Evolutionary conservation across 176 grass and related monocot genomes (phyloP).

Genomic region (Oryza meridionalis): DNA sequence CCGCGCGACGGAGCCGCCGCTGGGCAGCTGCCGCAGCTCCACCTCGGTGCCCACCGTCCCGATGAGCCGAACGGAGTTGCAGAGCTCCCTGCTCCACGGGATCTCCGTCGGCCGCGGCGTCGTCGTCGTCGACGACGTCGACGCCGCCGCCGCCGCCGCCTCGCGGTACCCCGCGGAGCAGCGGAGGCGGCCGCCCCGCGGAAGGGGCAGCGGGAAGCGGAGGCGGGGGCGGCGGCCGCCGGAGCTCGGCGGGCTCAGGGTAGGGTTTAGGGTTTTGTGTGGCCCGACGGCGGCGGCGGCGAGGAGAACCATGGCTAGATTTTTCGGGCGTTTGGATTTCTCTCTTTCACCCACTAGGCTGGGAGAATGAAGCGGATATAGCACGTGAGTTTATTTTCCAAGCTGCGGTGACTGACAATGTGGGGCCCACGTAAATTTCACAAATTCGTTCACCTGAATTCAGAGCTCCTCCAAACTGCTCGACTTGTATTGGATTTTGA

Average conservation of each 20-base stretch:
- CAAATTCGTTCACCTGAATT: too few relatives aligned
- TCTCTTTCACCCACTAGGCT: neutral
- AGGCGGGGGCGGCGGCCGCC: neutral
- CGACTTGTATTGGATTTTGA: too few relatives aligned
- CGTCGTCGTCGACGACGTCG: neutral
- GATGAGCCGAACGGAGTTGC: conserved; percentile 77
- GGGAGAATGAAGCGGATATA: neutral
- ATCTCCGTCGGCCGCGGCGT: conserved; percentile 64
- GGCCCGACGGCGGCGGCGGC: neutral
- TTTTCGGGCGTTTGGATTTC: neutral
- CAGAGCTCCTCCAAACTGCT: too few relatives aligned
- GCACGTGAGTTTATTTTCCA: neutral
- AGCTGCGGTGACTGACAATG: neutral
- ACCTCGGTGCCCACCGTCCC: conserved; percentile 71
- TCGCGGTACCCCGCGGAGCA: conserved; percentile 38
- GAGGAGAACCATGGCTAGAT: conserved; percentile 47
- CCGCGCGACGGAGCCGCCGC: conserved; percentile 70
- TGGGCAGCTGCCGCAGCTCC: conserved; percentile 74
- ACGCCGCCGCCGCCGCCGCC: conserved; percentile 15
- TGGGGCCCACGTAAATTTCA: neutral
- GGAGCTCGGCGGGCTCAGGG: neutral
- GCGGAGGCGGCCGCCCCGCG: neutral
- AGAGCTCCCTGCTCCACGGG: conserved; percentile 72
- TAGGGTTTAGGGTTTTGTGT: conserved; percentile 59
- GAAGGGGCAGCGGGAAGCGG: neutral